Evolutionary conservation across 139 green algal genomes (phyloP), one percentile per base, ranked within the genome.

Genomic region (Chlorella sp.): DNA sequence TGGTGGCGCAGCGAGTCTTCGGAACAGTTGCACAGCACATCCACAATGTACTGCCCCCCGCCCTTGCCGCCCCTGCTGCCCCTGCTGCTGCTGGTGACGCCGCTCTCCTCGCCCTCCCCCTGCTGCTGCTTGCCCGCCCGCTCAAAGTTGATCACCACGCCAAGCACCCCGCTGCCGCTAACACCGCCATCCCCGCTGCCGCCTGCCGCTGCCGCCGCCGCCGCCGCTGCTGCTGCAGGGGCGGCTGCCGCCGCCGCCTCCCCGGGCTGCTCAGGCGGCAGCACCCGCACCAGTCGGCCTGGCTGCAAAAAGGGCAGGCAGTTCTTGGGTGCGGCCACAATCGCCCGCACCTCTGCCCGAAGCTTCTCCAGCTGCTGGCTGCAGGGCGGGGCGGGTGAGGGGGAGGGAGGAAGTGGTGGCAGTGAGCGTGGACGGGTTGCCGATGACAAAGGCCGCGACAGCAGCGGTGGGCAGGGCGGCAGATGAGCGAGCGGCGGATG

Each of bases 291-390:
- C 26, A 98, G 84, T 0, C 96, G 89, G 1, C 95, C 95, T 0
- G 94, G 93, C 87, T 98, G 94, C 54, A 99, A 90, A 89, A 98
- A 98, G 48, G 93, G 95, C 65, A 98, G 84, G 22, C 70, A 84
- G 51, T 91, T 43, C 24, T 87, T 78, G 6, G 94, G 93, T 7
- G 80, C 58, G n/a, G 80, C 87, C 24, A 94, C 36, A 0, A 90
- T 41, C 1, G 34, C 73, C 1, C 93, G 86, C 76, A 92, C 44
- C 51, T 83, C 72, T 30, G 54, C 67, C 26, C 79, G 74, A 36
- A 92, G 65, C 36, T 84, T 81, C 19, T 76, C 65, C 46, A 88
- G 73, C 79, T 92, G 91, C 78, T 90, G 78, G 80, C 65, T 76
- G 72, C 79, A 48, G 11, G 19, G 17, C 3, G 7, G 67, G 20